phyloP scores from a whole-genome alignment of 108 stramenopile genomes.

The Epithemia pelagica region DNA sequence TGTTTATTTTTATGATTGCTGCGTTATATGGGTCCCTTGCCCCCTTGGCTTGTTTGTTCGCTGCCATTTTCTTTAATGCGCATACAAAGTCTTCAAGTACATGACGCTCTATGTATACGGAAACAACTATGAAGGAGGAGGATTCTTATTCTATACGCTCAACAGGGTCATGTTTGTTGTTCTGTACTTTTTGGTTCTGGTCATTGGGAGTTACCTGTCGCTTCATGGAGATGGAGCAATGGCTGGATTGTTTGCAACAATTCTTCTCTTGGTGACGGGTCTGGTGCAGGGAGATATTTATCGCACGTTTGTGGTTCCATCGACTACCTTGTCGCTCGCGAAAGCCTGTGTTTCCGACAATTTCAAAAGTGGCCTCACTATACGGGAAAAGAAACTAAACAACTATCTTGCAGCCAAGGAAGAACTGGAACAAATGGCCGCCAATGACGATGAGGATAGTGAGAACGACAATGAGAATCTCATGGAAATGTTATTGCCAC shows the following conservation, averaged over 20 bases:
- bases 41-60: conserved; percentile 19
- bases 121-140: conserved; percentile 46
- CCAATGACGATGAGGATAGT: background rate
- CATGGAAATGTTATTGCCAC: background rate
- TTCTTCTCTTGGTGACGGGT: background rate
- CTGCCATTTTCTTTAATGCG: conserved; percentile 42
- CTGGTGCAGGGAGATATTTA: conserved; percentile 2
- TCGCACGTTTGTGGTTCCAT: conserved; percentile 6
- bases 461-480: background rate
- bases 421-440: background rate
- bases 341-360: conserved; percentile 4
- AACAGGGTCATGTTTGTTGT: conserved; percentile 33
- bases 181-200: conserved; percentile 21
- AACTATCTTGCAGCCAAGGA: conserved; percentile 2
- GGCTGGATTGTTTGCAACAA: background rate
- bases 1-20: conserved; percentile 20
- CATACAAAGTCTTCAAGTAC: conserved; percentile 48
- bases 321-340: background rate
- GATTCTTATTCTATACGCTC: conserved; percentile 43
- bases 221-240: conserved; percentile 7
- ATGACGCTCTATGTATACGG: conserved; percentile 45
- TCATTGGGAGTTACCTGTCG: conserved; percentile 6
- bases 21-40: conserved; percentile 17
- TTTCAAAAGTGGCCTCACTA: background rate
- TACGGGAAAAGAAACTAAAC: background rate